These are phyloP conservation scores for Rosa hybrid DNA, from an alignment of 331 rosid genomes.

Conservation along the genomic window DNA sequence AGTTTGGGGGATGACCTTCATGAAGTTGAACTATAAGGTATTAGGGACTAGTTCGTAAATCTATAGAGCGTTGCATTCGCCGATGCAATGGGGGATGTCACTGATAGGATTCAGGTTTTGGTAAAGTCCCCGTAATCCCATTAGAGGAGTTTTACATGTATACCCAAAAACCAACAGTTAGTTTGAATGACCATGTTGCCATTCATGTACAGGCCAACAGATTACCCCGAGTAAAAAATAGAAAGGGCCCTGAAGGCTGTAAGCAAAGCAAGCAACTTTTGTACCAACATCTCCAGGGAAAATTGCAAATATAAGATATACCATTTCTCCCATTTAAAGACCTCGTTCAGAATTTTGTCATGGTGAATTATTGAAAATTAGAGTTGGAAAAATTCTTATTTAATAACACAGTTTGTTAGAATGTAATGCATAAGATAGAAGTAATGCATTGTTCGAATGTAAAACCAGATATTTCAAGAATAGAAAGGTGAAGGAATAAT, in stretches of 20 bases:
- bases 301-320: not conserved
- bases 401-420: not conserved
- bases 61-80: not conserved
- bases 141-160: constrained; percentile 10
- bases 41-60: not conserved
- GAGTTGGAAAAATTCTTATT: not conserved
- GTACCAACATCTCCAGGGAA: constrained; percentile 13
- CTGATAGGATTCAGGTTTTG: constrained; percentile 21
- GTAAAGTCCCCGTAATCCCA: constrained; percentile 19
- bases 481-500: too few species aligned
- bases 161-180: constrained; percentile 12
- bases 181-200: constrained; percentile 4
- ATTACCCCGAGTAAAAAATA: too few species aligned
- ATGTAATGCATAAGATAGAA: too few species aligned
- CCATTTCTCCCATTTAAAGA: not conserved
- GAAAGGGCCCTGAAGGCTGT: constrained; percentile 2
- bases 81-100: constrained; percentile 7
- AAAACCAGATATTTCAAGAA: too few species aligned
- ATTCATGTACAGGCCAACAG: constrained; percentile 19
- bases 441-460: too few species aligned
- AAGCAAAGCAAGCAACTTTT: constrained; percentile 14
- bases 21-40: constrained; percentile 35
- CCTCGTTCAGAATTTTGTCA: not conserved
- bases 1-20: constrained; percentile 37
- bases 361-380: not conserved